Evolutionary conservation across 2,329 filamentous ascomycete genomes (phyloP), one percentile per base, ranked within the genome.

Genomic region (Chaetomium sp.): DNA sequence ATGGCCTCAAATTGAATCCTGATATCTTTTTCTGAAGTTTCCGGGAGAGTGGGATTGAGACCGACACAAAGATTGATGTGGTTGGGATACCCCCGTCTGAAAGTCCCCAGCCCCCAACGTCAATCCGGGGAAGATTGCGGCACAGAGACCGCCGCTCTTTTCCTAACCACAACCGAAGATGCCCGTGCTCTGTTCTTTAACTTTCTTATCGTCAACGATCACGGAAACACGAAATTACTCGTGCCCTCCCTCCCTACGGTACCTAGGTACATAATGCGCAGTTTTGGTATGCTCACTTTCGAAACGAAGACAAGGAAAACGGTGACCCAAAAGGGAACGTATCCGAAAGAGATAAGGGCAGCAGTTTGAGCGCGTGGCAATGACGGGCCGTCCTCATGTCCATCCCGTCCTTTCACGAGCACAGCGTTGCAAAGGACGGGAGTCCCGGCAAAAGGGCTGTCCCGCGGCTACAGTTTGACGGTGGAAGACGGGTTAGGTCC

Each of bases 81-180:
- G 25, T 33, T 45, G 25, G 47, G 61, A 57, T 63, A 23, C 47
- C 47, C 38, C 55, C 45, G 61, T 45, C 60, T 5, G 53, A 54
- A 53, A 49, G 16, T 25, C 61, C 55, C 23, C 25, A 5, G 19
- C 33, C 31, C 33, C 31, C 25, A 21, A 27, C 33, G 21, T 35
- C 42, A 38, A 49, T 38, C 42, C 23, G 53, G 60, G 53, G 53
- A 62, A 49, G 59, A 27, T 35, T 53, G 21, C 25, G 57, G n/a
- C 35, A 25, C n/a, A 27, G 23, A 33, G n/a, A 49, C 50, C 29
- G 13, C 21, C 13, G 13, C 55, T 47, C 45, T 47, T 21, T 47
- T 47, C 19, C 45, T 47, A 9, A 47, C n/a, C 45, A n/a, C 38
- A 42, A n/a, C 16, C 16, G 38, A 42, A 8, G 9, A 47, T n/a